Percentiles rank a stretch among this genome's conserved stretches.
phyloP scores from a whole-genome alignment of 371 early-diverging fungal genomes.

The Gilbertella persicaria region DNA sequence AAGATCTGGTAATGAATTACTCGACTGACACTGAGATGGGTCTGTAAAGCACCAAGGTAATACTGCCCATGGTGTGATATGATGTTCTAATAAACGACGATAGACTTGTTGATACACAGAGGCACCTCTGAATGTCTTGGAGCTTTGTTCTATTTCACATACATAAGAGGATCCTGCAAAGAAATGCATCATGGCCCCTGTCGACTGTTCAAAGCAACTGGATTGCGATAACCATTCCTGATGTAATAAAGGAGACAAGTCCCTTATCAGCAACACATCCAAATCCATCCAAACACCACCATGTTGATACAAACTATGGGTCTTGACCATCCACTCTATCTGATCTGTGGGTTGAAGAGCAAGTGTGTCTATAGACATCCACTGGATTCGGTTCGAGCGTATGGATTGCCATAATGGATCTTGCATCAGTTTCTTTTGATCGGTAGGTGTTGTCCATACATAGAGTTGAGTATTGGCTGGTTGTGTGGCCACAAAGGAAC shows the following conservation, averaged over 20 bases:
- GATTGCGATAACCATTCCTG: slow-evolving; percentile 51
- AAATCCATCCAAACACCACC: slow-evolving; percentile 57
- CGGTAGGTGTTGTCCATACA: slow-evolving; percentile 46
- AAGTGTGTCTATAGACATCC: too few relatives aligned
- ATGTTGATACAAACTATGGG: slow-evolving; percentile 24
- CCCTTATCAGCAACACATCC: slow-evolving; percentile 39
- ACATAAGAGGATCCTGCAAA: slow-evolving; percentile 37
- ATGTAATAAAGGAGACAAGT: slow-evolving; percentile 38
- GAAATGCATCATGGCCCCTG: slow-evolving; percentile 37
- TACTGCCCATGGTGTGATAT: slow-evolving; percentile 36
- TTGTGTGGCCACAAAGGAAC: slow-evolving; percentile 52
- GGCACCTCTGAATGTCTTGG: slow-evolving; percentile 1
- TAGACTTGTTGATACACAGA: slow-evolving; percentile 33
- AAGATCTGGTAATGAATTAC: slow-evolving; percentile 25
- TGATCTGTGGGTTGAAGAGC: background rate
- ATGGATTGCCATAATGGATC: slow-evolving; percentile 9
- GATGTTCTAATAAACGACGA: slow-evolving; percentile 30
- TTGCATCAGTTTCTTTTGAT: background rate
- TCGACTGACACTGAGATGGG: slow-evolving; percentile 30
- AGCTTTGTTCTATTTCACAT: slow-evolving; percentile 33
- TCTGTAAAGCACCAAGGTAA: slow-evolving; percentile 57
- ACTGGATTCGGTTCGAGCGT: background rate
- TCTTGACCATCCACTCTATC: slow-evolving; percentile 2
- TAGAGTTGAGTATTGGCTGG: slow-evolving; percentile 22
- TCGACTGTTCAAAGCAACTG: slow-evolving; percentile 30